These are phyloP conservation scores for Coniochaeta sp. DNA, from an alignment of 2,329 filamentous ascomycete species.

Conservation along the genomic window DNA sequence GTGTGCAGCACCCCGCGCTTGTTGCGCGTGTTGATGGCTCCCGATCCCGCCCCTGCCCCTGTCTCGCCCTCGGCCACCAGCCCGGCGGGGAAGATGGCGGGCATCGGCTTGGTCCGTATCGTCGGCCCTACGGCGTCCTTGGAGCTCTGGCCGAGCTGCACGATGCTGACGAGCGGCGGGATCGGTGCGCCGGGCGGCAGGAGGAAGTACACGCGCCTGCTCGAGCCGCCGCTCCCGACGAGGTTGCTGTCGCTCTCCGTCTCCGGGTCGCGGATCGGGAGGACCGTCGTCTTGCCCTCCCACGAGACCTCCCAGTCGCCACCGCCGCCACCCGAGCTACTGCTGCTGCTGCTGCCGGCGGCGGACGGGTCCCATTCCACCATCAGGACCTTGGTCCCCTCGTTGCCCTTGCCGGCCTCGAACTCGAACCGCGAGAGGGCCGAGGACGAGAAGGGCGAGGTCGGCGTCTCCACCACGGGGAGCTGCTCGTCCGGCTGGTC, in stretches of 20 bases:
- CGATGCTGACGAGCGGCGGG: conserved; percentile 64
- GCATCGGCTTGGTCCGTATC: conserved; percentile 67
- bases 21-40: conserved; percentile 53
- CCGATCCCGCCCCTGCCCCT: no score
- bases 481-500: conserved; percentile 9
- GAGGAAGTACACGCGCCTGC: conserved; percentile 68
- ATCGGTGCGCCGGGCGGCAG: conserved; percentile 65
- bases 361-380: conserved; percentile 68
- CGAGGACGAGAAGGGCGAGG: conserved; percentile 34
- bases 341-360: no score
- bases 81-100: conserved; percentile 77
- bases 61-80: conserved; percentile 56
- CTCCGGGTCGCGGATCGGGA: conserved; percentile 55
- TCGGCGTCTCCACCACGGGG: conserved; percentile 29
- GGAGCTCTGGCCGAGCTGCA: conserved; percentile 27
- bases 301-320: conserved; percentile 68
- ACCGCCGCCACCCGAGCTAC: conserved; percentile 29
- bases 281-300: conserved; percentile 69
- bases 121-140: conserved; percentile 22
- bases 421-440: conserved; percentile 85
- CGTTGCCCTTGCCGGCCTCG: conserved; percentile 65
- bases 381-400: conserved; percentile 89
- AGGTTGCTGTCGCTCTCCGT: conserved; percentile 23
- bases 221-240: conserved; percentile 27
- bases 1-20: conserved; percentile 81